Conservation (phyloP, 169 alveolate species). For the Plasmodium reichenowi region DNA sequence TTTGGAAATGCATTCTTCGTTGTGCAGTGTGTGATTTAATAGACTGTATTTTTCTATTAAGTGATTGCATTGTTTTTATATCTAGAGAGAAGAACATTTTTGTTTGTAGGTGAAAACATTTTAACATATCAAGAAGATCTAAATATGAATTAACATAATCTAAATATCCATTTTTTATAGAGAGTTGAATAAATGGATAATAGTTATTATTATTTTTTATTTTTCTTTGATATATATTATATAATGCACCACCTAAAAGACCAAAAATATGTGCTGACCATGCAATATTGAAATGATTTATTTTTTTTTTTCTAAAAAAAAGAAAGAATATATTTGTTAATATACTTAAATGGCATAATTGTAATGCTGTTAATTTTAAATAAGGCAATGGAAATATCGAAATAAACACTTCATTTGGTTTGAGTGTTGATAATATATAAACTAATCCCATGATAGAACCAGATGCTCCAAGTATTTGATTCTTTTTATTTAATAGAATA, state of each 20-base stretch:
- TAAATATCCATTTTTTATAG: slow-evolving; percentile 65
- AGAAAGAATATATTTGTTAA: slow-evolving; percentile 81
- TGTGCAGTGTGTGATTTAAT: slow-evolving; percentile 35
- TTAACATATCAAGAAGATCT: slow-evolving; percentile 48
- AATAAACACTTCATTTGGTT: slow-evolving; percentile 83
- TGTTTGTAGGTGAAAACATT: slow-evolving; percentile 31
- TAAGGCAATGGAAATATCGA: slow-evolving; percentile 86
- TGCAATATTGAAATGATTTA: slow-evolving; percentile 78
- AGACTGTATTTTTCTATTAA: slow-evolving; percentile 33
- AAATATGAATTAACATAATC: slow-evolving; percentile 63
- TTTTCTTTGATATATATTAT: slow-evolving; percentile 80
- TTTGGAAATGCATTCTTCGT: slow-evolving; percentile 18
- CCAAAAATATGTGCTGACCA: slow-evolving; percentile 89
- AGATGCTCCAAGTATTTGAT: slow-evolving; percentile 86
- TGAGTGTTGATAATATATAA: slow-evolving; percentile 81
- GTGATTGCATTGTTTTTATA: slow-evolving; percentile 3
- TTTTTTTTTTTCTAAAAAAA: slow-evolving; percentile 32
- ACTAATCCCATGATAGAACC: slow-evolving; percentile 87
- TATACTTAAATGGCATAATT: slow-evolving; percentile 83
- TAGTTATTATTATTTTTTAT: slow-evolving; percentile 37
- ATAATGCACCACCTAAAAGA: slow-evolving; percentile 81
- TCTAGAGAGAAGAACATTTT: slow-evolving; percentile 60
- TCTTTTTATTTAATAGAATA: slow-evolving; percentile 42
- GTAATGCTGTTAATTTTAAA: slow-evolving; percentile 80
- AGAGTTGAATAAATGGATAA: slow-evolving; percentile 68